Base-by-base conservation (phyloP, 176 grass and related monocot genomes). In the Juncus effusus region DNA sequence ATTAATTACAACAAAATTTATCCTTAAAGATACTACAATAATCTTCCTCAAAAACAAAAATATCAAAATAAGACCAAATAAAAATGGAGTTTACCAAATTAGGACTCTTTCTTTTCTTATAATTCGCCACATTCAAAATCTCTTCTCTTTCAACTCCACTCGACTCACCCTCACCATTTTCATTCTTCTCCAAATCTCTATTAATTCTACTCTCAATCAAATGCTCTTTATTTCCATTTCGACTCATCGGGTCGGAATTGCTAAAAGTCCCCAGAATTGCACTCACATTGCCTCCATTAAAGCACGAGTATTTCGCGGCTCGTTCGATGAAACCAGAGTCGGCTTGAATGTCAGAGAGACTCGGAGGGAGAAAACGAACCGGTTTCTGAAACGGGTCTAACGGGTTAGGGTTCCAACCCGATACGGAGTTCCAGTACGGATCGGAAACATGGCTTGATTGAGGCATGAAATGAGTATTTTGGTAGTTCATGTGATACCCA, bases 71-170 rank as follows among this genome's bases (percentile, higher is more conserved):
- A n/a, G 49, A 13, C 7, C 13, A 49, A 49, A 72, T 38, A 3
- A 16, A 60, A 40, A n/a, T 36, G 45, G 3, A 54, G 50, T 9
- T 64, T 82, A 92, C 88, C 88, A 84, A 80, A 72, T 71, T 61
- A 40, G 74, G 13, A 58, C 65, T 84, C 74, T 81, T 92, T 51
- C 84, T 79, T 68, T 87, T 92, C 71, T 76, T 82, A 67, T 65
- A 57, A 82, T 53, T 62, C 53, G 77, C 54, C 19, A 56, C n/a
- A 63, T 60, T 77, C 63, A 49, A 64, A 36, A 38, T n/a, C 7
- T 85, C 78, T 50, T 85, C 82, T 6, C 55, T 63, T 3, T 44
- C 75, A 14, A 68, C 81, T 72, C 64, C 70, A 13, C 55, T 77
- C 61, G 54, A 56, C 64, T 65, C 82, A 5, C 19, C 71, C 56